These are phyloP conservation scores for Emericellopsis atlantica DNA, from an alignment of 2,329 filamentous ascomycete species.

Conservation along the genomic window DNA sequence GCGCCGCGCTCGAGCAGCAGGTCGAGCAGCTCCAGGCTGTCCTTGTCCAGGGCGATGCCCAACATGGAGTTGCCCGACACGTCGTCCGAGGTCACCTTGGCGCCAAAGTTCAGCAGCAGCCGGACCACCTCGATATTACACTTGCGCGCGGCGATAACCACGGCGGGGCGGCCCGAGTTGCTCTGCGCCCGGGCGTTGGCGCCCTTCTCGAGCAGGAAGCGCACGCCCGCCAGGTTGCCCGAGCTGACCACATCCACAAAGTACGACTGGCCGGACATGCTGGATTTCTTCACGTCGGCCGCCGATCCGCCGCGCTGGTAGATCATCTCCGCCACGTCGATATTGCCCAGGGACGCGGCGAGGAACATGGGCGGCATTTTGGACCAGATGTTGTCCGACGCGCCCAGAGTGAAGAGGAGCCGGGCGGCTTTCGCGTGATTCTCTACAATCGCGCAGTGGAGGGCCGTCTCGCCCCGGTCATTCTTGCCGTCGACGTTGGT, in stretches of 20 bases:
- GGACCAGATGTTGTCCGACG: conserved; percentile 9
- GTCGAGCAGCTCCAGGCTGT: conserved; percentile 15
- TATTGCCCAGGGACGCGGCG: conserved; percentile 15
- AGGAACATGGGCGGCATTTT: conserved; percentile 19
- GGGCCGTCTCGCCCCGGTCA: conserved; percentile 18
- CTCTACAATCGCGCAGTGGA: conserved; percentile 19
- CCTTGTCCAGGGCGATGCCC: conserved; percentile 13
- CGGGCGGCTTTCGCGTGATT: conserved; percentile 17
- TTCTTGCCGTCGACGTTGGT: conserved; percentile 22
- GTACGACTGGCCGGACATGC: conserved; percentile 14
- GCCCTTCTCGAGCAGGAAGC: conserved; percentile 16
- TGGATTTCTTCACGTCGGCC: conserved; percentile 15
- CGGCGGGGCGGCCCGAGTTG: conserved; percentile 11
- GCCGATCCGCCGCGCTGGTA: conserved; percentile 10
- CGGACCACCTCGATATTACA: conserved; percentile 12
- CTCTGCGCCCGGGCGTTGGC: conserved; percentile 14
- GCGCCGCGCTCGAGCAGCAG: conserved; percentile 21
- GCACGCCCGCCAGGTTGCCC: conserved; percentile 12
- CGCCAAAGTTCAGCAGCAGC: conserved; percentile 20
- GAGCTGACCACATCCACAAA: conserved; percentile 15
- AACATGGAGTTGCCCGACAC: conserved; percentile 16
- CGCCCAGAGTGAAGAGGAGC: conserved; percentile 18
- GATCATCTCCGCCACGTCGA: conserved; percentile 13
- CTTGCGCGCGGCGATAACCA: conserved; percentile 15
- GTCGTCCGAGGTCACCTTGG: conserved; percentile 16